Conservation (phyloP, 805 yeast species). For the Maudiozyma bulderi region DNA sequence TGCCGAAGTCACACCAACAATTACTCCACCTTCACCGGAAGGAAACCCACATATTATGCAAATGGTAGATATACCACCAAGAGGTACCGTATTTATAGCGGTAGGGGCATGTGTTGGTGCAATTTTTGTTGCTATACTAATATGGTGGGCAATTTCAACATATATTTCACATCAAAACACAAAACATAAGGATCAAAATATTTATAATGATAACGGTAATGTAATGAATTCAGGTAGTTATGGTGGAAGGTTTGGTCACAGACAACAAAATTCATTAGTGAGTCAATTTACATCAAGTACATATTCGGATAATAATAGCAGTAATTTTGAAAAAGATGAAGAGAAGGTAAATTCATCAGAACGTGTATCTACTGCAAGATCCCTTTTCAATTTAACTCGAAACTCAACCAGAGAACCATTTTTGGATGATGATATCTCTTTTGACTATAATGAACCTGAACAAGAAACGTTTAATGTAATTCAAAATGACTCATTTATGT, state of each 20-base stretch:
- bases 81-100: slow-evolving; percentile 77
- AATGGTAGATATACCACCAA: slow-evolving; percentile 36
- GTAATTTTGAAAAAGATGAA: slow-evolving; percentile 1
- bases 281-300: background rate
- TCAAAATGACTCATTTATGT: slow-evolving; percentile 11
- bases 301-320: background rate
- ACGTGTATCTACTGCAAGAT: background rate
- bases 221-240: background rate
- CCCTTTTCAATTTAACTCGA: background rate
- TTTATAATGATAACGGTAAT: background rate
- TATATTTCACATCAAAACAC: slow-evolving; percentile 44
- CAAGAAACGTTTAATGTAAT: slow-evolving; percentile 10
- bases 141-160: slow-evolving; percentile 44
- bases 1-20: slow-evolving; percentile 24
- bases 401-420: background rate
- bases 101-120: slow-evolving; percentile 64
- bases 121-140: slow-evolving; percentile 39
- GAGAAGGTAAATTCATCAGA: background rate
- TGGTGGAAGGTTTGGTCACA: background rate
- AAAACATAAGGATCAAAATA: slow-evolving; percentile 22
- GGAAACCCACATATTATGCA: slow-evolving; percentile 57
- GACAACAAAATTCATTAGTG: background rate
- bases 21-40: slow-evolving; percentile 43
- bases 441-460: background rate
- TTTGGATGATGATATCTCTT: background rate